Evolutionary conservation across 805 yeast species (phyloP), one percentile per base, ranked within the genome.

Genomic region (Grigorovia transvaalensis): DNA sequence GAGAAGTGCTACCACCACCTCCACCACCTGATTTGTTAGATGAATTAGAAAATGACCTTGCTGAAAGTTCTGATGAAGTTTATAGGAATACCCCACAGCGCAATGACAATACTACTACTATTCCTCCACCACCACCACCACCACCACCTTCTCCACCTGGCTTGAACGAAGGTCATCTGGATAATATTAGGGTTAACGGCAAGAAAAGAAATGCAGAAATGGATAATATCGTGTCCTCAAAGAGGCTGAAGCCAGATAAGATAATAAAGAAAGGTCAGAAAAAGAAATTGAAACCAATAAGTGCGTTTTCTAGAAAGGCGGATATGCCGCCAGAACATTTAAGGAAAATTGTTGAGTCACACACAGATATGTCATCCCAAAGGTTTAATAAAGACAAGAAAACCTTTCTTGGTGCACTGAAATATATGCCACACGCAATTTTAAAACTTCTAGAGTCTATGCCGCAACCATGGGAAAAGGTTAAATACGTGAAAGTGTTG

Each of bases 381-480:
- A 81, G 82, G 56, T 85, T 86, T 48, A 82, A 91, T 19, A 79
- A 85, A 12, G 97, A 91, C 61, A 90, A 89, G 63, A 74, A 91
- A 54, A 81, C 96, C 0, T 89, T 87, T 60, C 69, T 95, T 27
- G 96, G 96, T 1, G 90, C 98, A 1, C 73, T 93, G 52, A 91
- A 89, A 68, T 95, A 85, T 70, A 78, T 95, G 83, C 99, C 99
- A 0, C 98, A 91, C 69, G 96, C 99, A 0, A 78, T 89, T 3
- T 68, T 89, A 57, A 93, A 93, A 66, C 75, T 93, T 43, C 63
- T 93, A 43, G 99, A 93, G 61, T 89, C 88, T 62, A 91, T 93
- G 91, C 99, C 99, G 0, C 96, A 89, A 64, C 99, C 99, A 0
- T 93, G 99, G 99, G 98, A 93, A 65, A 78, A 80, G 50, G 71